Percentiles rank a stretch among this genome's conserved stretches.
phyloP scores from a whole-genome alignment of 2,329 filamentous ascomycete species.

The Fusarium tupiense region DNA sequence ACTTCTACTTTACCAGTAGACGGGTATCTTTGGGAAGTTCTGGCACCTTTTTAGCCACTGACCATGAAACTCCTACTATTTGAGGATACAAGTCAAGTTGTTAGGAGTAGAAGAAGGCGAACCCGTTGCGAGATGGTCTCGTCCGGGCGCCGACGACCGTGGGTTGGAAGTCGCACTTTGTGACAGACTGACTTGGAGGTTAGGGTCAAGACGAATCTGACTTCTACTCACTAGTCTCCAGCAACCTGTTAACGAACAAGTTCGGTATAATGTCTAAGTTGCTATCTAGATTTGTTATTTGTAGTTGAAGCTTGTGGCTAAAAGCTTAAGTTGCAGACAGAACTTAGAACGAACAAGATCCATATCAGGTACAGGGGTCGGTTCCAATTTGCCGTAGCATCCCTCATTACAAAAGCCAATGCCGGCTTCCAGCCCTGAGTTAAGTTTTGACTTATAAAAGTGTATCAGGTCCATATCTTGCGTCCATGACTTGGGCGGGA shows the following conservation, averaged over 20 bases:
- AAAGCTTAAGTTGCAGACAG: too few species aligned
- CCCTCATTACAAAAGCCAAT: neutral
- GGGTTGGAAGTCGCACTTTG: neutral
- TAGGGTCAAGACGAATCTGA: neutral
- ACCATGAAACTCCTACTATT: rapidly evolving
- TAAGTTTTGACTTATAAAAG: neutral
- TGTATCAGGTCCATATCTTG: neutral
- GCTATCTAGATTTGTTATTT: too few species aligned
- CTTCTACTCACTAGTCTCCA: neutral
- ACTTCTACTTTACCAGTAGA: too few species aligned
- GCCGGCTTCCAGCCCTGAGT: neutral
- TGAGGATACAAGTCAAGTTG: neutral
- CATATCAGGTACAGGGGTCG: neutral
- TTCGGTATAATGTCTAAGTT: too few species aligned
- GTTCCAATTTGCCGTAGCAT: neutral
- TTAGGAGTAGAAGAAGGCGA: neutral
- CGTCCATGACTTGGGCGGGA: neutral
- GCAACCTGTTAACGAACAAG: too few species aligned
- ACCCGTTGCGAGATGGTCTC: neutral
- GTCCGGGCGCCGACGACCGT: neutral
- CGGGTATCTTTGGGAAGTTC: neutral
- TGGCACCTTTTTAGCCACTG: too few species aligned
- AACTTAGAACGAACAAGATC: too few species aligned
- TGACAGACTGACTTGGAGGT: neutral
- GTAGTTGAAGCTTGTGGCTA: too few species aligned